phyloP scores from a whole-genome alignment of 805 yeast species.

The Metschnikowia sp. region DNA sequence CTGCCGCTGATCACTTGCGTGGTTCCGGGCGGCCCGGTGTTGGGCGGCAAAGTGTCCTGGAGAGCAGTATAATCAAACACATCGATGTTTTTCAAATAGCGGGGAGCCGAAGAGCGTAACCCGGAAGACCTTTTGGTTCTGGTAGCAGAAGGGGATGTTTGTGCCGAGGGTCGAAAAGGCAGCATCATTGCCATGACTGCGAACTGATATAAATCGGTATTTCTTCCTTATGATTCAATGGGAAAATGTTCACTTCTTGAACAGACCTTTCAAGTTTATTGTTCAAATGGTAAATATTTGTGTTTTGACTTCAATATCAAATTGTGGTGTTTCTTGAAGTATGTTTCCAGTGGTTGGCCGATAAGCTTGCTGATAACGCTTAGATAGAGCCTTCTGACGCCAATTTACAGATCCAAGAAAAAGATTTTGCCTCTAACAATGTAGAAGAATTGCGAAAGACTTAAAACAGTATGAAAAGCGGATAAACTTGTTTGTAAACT shows the following conservation, averaged over 20 bases:
- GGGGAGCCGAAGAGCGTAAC: conserved; percentile 1
- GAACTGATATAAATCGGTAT: background rate
- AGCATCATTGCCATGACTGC: conserved; percentile 2
- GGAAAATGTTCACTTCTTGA: background rate
- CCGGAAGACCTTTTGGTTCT: background rate
- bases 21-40: conserved; percentile 18
- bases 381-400: background rate
- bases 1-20: conserved; percentile 8
- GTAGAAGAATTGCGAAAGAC: no score
- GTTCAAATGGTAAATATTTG: background rate
- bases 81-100: conserved; percentile 2
- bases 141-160: background rate
- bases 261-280: background rate
- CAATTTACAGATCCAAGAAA: background rate
- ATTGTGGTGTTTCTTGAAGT: background rate
- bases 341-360: background rate
- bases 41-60: conserved; percentile 16
- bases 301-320: no score
- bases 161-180: conserved; percentile 5
- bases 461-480: no score
- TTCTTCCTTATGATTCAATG: no score
- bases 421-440: no score
- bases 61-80: conserved; percentile 10
- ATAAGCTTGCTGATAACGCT: conserved; percentile 2
- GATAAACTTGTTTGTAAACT: no score